Evolutionary conservation across 2,329 filamentous ascomycete species (phyloP), one percentile per base, ranked within the genome.

Genomic region (Bipolaris victoriae): DNA sequence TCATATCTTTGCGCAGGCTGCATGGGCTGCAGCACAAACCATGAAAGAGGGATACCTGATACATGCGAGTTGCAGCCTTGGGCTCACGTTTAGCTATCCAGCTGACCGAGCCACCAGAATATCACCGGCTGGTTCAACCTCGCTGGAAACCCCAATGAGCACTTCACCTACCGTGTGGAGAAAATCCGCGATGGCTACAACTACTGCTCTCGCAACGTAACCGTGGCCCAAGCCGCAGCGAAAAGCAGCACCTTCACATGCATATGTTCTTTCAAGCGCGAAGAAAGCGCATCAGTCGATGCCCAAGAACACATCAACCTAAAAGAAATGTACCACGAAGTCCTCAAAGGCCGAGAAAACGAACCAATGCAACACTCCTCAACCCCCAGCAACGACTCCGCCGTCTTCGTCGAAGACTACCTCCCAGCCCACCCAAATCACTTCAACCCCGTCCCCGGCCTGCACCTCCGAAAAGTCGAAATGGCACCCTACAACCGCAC

Each of bases 1-100:
- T 1, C 83, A 86, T 72, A 82, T 85, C 4, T 85, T 81, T 62
- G 80, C 81, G n/a, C 84, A 86, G 69, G 80, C 83, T 31, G 82
- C 81, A 15, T 86, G 82, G 76, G 83, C 83, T 15, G 83, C 84
- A 7, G 80, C 81, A 7, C 80, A 84, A 58, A 86, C 83, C 1
- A 81, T 85, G 11, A 67, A 64, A 5, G 71, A 76, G 26, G 83
- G 81, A 1, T 81, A 83, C 48, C 66, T 84, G 26, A 73, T 86
- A 20, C 82, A 85, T 72, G 82, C 84, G 73, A 68, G 41, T 44
- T 26, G 13, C 9, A 29, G 7, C 22, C 2, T 9, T 2, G 3
- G 11, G 15, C 24, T 44, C 13, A n/a, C 3, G 15, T n/a, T 3
- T 29, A 1, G 2, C n/a, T 5, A 29, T 3, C 6, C 15, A 16